phyloP scores from a whole-genome alignment of 805 yeast species.

The Cyberlindnera lachancei region DNA sequence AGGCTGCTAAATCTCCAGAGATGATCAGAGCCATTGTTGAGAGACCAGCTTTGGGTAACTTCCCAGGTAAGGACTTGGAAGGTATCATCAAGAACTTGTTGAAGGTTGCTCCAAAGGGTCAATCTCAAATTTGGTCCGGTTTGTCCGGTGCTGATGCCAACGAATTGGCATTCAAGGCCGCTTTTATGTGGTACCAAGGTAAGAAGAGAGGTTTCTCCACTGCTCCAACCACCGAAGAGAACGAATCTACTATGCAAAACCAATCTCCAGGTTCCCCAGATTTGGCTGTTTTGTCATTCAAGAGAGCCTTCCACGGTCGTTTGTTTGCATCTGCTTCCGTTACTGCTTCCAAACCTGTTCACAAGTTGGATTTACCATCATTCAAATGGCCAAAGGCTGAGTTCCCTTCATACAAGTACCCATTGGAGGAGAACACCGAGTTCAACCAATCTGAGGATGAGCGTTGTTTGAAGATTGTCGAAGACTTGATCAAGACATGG shows the following conservation, averaged over 20 bases:
- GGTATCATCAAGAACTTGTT: conserved; percentile 40
- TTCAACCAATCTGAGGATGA: conserved; percentile 73
- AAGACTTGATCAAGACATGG: conserved; percentile 61
- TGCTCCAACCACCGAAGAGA: conserved; percentile 65
- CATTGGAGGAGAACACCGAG: conserved; percentile 58
- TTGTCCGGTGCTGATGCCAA: conserved; percentile 85
- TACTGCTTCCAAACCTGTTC: conserved; percentile 92
- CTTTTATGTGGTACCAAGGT: conserved; percentile 71
- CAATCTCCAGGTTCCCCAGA: conserved; percentile 86
- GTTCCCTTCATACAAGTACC: conserved; percentile 80
- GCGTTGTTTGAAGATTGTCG: conserved; percentile 72
- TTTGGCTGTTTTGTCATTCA: conserved; percentile 77
- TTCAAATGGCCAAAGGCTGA: conserved; percentile 97
- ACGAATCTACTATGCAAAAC: conserved; percentile 68
- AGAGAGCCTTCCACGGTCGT: conserved; percentile 91
- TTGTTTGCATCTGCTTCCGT: conserved; percentile 85
- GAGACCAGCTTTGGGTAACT: conserved; percentile 81
- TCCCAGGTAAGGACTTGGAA: conserved; percentile 63
- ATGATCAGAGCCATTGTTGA: conserved; percentile 69
- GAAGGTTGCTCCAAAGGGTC: conserved; percentile 73
- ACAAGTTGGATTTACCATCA: conserved; percentile 87
- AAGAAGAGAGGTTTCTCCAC: conserved; percentile 55
- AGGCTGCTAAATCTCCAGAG: conserved; percentile 61
- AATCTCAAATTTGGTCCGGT: conserved; percentile 69
- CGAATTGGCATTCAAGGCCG: conserved; percentile 85